Conservation (phyloP, 306 rosid genomes). For the Oxytropis ochrocephala region DNA sequence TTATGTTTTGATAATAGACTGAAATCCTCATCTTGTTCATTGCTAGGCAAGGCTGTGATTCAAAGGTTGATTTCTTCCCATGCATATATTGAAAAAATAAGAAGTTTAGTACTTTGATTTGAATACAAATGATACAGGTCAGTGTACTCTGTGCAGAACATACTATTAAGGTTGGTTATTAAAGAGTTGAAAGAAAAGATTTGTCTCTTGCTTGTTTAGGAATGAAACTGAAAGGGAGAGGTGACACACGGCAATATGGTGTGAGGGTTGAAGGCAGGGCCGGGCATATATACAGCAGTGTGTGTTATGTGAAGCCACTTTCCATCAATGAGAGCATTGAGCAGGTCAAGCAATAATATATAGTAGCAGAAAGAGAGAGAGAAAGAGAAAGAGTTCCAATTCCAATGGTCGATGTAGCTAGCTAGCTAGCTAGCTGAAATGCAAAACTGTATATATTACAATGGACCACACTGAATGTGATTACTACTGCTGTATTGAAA, state of each 20-base stretch:
- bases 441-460: not conserved
- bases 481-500: too few relatives aligned
- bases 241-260: not conserved
- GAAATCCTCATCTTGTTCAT: too few relatives aligned
- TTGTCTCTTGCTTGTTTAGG: not conserved
- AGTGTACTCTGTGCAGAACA: too few relatives aligned
- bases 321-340: not conserved
- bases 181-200: not conserved
- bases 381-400: not conserved
- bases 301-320: not conserved
- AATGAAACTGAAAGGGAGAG: not conserved
- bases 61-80: too few relatives aligned
- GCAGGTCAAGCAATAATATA: too few relatives aligned
- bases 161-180: too few relatives aligned
- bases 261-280: not conserved
- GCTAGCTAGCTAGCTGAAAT: not conserved
- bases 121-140: too few relatives aligned
- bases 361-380: not conserved
- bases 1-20: too few relatives aligned
- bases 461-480: not conserved
- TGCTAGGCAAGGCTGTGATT: too few relatives aligned
- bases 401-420: not conserved
- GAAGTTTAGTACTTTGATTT: too few relatives aligned
- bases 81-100: too few relatives aligned
- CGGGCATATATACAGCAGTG: not conserved